These are phyloP conservation scores for Mangifera indica DNA, from an alignment of 345 rosid species.

Conservation along the genomic window DNA sequence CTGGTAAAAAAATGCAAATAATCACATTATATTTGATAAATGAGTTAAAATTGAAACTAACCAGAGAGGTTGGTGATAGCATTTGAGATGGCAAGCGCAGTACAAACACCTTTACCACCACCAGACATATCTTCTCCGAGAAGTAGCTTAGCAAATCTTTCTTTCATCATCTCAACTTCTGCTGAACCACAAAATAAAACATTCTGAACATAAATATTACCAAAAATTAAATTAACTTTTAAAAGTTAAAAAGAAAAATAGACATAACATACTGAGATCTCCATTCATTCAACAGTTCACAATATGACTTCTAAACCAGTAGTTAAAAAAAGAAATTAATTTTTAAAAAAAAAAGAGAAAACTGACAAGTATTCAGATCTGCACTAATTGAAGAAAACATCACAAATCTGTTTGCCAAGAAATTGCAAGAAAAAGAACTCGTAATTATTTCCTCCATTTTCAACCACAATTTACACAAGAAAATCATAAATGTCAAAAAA, in stretches of 20 bases:
- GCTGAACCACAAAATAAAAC: background rate
- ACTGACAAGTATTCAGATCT: background rate
- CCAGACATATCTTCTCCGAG: conserved; percentile 99
- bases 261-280: background rate
- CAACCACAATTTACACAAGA: conserved; percentile 4
- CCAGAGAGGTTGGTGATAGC: conserved; percentile 99
- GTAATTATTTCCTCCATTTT: background rate
- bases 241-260: background rate
- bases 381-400: background rate
- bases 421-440: background rate
- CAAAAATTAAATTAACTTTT: background rate
- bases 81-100: conserved; percentile 96
- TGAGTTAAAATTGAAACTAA: conserved; percentile 23
- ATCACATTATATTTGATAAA: no score
- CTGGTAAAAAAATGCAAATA: background rate
- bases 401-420: background rate
- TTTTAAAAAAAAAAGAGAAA: background rate
- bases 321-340: background rate
- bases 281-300: background rate
- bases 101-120: conserved; percentile 97
- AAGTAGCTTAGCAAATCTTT: conserved; percentile 94
- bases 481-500: background rate
- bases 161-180: conserved; percentile 98
- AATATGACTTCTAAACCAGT: background rate
- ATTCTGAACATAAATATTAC: background rate